A percentile compares a stretch with the other conserved stretches of the same genome.
Evolutionary conservation across 805 yeast genomes (phyloP).

Genomic region (Candida fluviatilis): DNA sequence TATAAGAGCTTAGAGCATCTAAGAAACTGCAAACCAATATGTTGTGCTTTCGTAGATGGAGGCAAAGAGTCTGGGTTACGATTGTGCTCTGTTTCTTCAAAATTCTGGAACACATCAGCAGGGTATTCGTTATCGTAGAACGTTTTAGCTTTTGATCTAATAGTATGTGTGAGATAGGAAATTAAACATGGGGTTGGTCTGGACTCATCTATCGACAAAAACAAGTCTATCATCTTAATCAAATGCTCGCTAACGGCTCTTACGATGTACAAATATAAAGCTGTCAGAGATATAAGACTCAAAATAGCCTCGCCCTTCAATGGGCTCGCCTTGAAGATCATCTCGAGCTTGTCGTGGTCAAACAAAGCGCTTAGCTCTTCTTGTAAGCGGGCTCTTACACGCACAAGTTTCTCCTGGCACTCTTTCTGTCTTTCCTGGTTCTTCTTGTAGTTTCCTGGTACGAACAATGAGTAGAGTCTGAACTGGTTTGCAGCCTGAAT

Average conservation of each 20-base stretch:
- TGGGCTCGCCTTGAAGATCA: constrained; percentile 7
- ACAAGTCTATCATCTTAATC: constrained; percentile 14
- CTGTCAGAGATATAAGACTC: constrained; percentile 21
- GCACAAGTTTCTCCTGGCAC: constrained; percentile 11
- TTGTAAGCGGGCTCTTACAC: constrained; percentile 10
- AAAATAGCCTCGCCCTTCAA: constrained; percentile 22
- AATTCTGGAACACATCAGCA: not conserved
- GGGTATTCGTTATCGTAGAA: constrained; percentile 5
- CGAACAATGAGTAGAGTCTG: constrained; percentile 15
- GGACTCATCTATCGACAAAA: constrained; percentile 17
- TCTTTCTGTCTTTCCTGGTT: constrained; percentile 13
- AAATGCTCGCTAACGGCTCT: constrained; percentile 13
- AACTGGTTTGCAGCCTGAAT: constrained; percentile 24
- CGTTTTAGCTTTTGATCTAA: constrained; percentile 5
- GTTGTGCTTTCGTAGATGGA: constrained; percentile 19
- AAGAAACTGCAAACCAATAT: constrained; percentile 15
- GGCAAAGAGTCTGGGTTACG: constrained; percentile 28
- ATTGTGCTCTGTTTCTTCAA: not conserved
- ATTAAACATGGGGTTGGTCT: constrained; percentile 17
- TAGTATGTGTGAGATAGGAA: constrained; percentile 13
- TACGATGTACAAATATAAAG: constrained; percentile 17
- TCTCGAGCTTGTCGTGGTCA: constrained; percentile 8
- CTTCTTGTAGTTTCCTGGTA: constrained; percentile 10
- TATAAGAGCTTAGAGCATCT: constrained; percentile 14
- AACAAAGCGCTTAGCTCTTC: constrained; percentile 7